These are phyloP conservation scores for Astragalus membranaceus DNA, from an alignment of 306 rosid species.

Conservation along the genomic window DNA sequence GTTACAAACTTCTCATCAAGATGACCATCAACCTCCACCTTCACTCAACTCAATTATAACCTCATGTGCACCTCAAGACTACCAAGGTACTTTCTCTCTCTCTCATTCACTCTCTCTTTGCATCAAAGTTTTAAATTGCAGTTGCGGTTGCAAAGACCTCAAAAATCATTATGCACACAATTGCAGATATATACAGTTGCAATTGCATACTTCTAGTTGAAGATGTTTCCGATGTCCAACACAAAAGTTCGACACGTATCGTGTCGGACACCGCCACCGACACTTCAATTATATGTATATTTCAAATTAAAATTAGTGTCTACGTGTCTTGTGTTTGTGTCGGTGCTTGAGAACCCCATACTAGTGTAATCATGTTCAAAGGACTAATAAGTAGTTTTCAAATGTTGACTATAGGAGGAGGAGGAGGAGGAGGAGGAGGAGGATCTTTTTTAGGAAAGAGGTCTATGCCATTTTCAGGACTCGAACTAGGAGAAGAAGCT, in stretches of 20 bases:
- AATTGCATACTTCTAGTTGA: too few species aligned
- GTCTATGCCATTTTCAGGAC: constrained; percentile 78
- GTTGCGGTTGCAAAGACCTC: too few species aligned
- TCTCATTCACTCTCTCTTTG: background rate
- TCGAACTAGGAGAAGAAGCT: constrained; percentile 65
- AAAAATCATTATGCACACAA: too few species aligned
- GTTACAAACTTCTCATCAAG: constrained; percentile 64
- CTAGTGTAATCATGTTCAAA: constrained; percentile 25
- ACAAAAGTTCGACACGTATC: too few species aligned
- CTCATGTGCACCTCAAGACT: constrained; percentile 81
- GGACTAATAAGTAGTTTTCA: constrained; percentile 10
- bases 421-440: constrained; percentile 52
- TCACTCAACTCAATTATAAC: constrained; percentile 70
- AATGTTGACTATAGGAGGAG: constrained; percentile 38
- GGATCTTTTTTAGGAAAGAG: constrained; percentile 74
- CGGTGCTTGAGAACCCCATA: background rate
- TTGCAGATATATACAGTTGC: too few species aligned
- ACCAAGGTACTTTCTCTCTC: background rate
- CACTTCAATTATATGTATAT: too few species aligned
- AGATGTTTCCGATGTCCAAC: too few species aligned
- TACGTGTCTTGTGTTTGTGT: too few species aligned
- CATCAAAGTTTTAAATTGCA: background rate
- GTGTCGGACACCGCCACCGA: too few species aligned
- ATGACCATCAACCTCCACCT: constrained; percentile 58
- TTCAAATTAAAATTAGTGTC: too few species aligned